Base-by-base conservation (phyloP, 768 basidiomycete species). In the Trametes cingulata region DNA sequence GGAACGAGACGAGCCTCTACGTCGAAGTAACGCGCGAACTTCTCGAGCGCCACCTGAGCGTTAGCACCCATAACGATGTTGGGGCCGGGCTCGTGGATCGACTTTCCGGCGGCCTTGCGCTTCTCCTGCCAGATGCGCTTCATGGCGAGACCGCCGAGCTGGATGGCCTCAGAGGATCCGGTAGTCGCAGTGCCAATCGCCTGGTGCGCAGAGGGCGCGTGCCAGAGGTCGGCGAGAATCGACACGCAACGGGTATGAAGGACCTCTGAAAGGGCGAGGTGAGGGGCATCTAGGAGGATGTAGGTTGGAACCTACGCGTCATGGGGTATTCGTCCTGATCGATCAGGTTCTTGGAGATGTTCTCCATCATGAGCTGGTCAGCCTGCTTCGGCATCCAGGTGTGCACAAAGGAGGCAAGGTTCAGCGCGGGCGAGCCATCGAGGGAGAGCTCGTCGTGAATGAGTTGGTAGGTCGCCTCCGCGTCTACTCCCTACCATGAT, bases 151-250 rank as follows among this genome's bases (percentile, higher is more conserved):
- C 87, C 88, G 8, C 85, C 87, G 15, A 89, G 85, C 70, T 86
- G 85, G 68, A 88, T 88, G 4, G 87, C 87, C 71, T 89, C 87
- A 4, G 82, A 86, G 5, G 82, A 84, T 9, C 88, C 88, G 1
- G 86, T 88, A 5, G 87, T 88, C 5, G 87, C 86, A 0, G 87
- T 86, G 0, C 87, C 87, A 46, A 88, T 79, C 1, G 87, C 85
- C 43, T 82, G 69, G 51, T 78, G 74, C 15, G 74, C 67, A 36
- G 79, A 76, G 24, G 83, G 84, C 1, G 84, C 86, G 64, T 89
- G 80, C 87, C 87, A 89, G 35, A 89, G 78, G 67, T 85, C 77
- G 25, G 88, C 83, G 56, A 88, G 78, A 68, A 85, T 84, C 33
- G 81, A 84, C 48, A 83, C 64, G 63, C 72, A 78, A 47, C 78